These are phyloP conservation scores for Eutrema japonicum DNA, from an alignment of 345 rosid genomes.

Conservation along the genomic window DNA sequence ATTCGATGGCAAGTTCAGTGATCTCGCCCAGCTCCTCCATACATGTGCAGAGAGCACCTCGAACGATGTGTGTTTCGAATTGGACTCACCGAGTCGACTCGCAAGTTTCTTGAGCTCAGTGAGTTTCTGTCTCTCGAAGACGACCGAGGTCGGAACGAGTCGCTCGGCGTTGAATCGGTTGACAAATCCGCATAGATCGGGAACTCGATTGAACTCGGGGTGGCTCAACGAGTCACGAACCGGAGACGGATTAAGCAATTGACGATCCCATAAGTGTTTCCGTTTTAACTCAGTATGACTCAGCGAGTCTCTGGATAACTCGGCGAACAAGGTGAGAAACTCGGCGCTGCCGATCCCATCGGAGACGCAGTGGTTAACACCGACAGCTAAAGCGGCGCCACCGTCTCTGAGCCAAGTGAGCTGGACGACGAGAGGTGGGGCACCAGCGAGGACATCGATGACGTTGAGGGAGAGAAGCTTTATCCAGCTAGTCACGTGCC, in stretches of 20 bases:
- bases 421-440: conserved; percentile 74
- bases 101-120: conserved; percentile 62
- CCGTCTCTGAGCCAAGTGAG: conserved; percentile 90
- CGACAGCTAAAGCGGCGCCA: conserved; percentile 66
- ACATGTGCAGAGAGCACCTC: conserved; percentile 83
- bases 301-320: conserved; percentile 44
- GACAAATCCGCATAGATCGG: conserved; percentile 65
- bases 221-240: conserved; percentile 46
- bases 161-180: conserved; percentile 62
- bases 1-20: conserved; percentile 64
- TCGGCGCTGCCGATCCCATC: conserved; percentile 82
- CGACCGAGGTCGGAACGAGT: conserved; percentile 64
- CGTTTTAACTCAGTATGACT: conserved; percentile 37
- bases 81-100: conserved; percentile 39
- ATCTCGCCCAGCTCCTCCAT: conserved; percentile 87
- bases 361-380: conserved; percentile 70
- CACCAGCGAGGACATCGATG: conserved; percentile 74
- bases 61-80: conserved; percentile 57
- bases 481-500: conserved; percentile 69
- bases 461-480: conserved; percentile 62
- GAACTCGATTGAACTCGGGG: conserved; percentile 62
- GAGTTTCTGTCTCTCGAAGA: conserved; percentile 50
- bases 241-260: conserved; percentile 54
- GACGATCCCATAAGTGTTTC: conserved; percentile 78
- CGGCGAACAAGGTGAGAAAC: conserved; percentile 69